Base-by-base conservation (phyloP, 208 protist genomes). In the Angomonas ambiguus region DNA sequence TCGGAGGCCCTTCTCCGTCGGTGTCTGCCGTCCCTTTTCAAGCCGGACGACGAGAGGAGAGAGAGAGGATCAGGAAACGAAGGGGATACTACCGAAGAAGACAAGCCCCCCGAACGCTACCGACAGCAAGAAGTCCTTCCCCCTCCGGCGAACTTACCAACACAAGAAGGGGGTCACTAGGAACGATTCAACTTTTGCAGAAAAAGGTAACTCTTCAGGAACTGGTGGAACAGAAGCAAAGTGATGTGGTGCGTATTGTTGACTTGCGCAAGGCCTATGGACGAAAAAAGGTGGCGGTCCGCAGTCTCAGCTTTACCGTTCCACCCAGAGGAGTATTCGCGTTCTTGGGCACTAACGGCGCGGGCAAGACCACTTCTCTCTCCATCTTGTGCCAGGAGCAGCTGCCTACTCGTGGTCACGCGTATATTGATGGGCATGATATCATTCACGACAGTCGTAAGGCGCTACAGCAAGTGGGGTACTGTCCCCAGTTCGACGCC, bases 401-500 rank as follows among this genome's bases (percentile, higher is more conserved):
- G 38, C 63, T 76, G 20, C 83, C 87, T 2, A 90, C 86, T 2
- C 74, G 76, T 58, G 92, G 92, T 10, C 62, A 73, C 32, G 88
- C 75, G 3, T 65, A 59, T 25, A 71, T 93, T 6, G 77, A 77
- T 48, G 81, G 85, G 8, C 62, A 83, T 32, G 81, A 92, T 64
- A 84, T 87, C 59, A 78, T 87, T 0, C 25, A 32, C 0, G 33
- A 86, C 32, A 78, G 80, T 69, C 28, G 56, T 18, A 68, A 78
- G 55, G 81, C 77, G 2, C 34, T 63, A 16, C 30, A 38, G 8
- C 1, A 49, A 22, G 31, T 98, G 51, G 97, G 97, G 24, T 95
- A 98, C 58, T 99, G 97, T 79, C 96, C 96, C 51, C 97, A 99
- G 79, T 97, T 97, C 78, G 96, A 98, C 76, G 85, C 97, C 6